phyloP scores from a whole-genome alignment of 176 grass and related monocot species.

The Juncus effusus region DNA sequence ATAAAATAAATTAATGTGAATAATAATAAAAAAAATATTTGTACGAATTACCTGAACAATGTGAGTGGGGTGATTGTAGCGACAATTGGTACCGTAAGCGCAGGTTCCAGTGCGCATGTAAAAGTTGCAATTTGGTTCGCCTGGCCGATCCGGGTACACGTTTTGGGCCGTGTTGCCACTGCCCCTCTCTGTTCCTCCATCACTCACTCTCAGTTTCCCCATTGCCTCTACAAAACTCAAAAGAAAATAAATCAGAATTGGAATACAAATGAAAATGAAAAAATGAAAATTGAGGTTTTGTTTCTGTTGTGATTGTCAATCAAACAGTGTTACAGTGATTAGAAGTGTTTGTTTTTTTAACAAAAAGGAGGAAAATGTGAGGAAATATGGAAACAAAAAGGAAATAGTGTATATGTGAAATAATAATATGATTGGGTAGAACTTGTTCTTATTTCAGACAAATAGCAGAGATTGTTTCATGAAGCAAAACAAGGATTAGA shows the following conservation, averaged over 20 bases:
- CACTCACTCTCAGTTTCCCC: constrained; percentile 25
- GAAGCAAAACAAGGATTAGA: neutral
- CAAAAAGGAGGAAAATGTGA: neutral
- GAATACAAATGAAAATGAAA: neutral
- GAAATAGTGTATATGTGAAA: neutral
- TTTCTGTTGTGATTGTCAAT: no score
- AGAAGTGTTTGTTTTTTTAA: neutral
- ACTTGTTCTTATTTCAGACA: constrained; percentile 2
- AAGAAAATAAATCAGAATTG: constrained; percentile 9
- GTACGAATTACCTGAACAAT: constrained; percentile 18
- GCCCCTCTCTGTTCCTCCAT: constrained; percentile 18
- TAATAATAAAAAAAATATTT: neutral
- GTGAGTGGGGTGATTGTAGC: constrained; percentile 39
- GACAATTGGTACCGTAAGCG: constrained; percentile 41
- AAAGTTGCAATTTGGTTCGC: constrained; percentile 37
- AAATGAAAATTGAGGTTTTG: neutral
- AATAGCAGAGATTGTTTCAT: constrained; percentile 12
- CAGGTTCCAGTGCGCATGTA: constrained; percentile 38
- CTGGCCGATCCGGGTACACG: constrained; percentile 36
- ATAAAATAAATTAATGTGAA: neutral
- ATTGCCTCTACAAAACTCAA: constrained; percentile 24
- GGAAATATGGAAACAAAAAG: constrained; percentile 1
- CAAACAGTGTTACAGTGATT: no score
- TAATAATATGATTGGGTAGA: constrained; percentile 4
- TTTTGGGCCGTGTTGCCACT: constrained; percentile 1